These are phyloP conservation scores for Alternaria sp. DNA, from an alignment of 2,329 filamentous ascomycete species.

Conservation along the genomic window DNA sequence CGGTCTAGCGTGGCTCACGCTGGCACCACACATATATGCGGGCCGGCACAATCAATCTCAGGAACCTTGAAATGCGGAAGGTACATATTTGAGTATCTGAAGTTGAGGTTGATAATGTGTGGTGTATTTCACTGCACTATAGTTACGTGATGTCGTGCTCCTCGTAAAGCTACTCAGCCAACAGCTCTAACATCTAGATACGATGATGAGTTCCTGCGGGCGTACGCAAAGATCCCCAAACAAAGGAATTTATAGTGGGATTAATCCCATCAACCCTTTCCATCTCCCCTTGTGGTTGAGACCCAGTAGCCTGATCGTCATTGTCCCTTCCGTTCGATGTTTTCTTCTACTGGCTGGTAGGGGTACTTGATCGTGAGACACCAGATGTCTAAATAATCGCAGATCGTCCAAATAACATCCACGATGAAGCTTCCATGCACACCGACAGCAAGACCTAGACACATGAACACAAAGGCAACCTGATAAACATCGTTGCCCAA, in stretches of 20 bases:
- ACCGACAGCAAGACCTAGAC: constrained; percentile 81
- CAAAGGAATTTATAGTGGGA: background rate
- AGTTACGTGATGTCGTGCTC: background rate
- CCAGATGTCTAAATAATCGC: constrained; percentile 98
- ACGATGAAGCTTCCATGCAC: constrained; percentile 98
- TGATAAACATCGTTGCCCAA: constrained; percentile 74
- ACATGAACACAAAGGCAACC: constrained; percentile 87
- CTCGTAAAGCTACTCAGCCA: background rate
- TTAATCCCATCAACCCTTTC: background rate
- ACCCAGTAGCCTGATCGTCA: constrained; percentile 1
- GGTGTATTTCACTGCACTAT: background rate
- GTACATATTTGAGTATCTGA: background rate
- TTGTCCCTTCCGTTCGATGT: constrained; percentile 34
- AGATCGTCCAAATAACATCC: constrained; percentile 96
- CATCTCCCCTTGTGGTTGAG: background rate
- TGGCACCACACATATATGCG: background rate
- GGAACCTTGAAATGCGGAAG: background rate
- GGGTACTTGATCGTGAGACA: constrained; percentile 96
- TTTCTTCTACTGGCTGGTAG: constrained; percentile 52
- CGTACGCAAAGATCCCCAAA: background rate
- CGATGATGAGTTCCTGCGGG: background rate
- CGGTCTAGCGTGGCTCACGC: constrained; percentile 1
- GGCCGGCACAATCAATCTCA: background rate
- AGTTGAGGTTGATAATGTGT: background rate
- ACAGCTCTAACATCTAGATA: background rate